A percentile compares a stretch with the other conserved stretches of the same genome.
Evolutionary conservation across 1,139 yeast genomes (phyloP).

Genomic region (Blastobotrys niveus): DNA sequence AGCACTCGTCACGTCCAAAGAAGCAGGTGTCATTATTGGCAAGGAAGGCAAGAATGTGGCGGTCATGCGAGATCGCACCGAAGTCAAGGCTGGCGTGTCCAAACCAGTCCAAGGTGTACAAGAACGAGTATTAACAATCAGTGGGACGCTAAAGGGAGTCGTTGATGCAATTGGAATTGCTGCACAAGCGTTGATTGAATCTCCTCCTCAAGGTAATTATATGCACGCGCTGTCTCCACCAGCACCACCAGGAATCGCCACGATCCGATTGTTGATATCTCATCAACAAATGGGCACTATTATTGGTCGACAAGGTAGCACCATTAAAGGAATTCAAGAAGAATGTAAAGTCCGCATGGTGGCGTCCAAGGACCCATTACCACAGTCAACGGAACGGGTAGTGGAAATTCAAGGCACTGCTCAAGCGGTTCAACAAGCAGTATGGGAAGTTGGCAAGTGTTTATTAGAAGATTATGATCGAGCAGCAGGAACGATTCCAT

Average conservation of each 20-base stretch:
- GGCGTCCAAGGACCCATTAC: constrained; percentile 79
- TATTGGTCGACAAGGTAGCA: constrained; percentile 77
- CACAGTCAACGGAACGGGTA: constrained; percentile 79
- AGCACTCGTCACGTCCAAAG: constrained; percentile 74
- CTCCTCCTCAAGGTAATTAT: constrained; percentile 37
- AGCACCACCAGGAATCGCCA: constrained; percentile 49
- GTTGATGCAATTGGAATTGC: constrained; percentile 69
- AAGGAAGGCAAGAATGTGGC: constrained; percentile 80
- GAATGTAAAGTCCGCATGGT: constrained; percentile 70
- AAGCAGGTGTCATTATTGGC: constrained; percentile 89
- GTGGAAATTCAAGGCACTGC: constrained; percentile 85
- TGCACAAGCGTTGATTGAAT: constrained; percentile 54
- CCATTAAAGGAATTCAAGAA: constrained; percentile 78
- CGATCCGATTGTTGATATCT: constrained; percentile 69
- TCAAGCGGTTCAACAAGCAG: constrained; percentile 52
- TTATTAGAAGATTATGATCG: constrained; percentile 61
- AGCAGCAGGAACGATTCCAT: constrained; percentile 60
- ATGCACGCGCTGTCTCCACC: constrained; percentile 49
- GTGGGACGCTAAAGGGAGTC: constrained; percentile 71
- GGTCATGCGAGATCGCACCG: constrained; percentile 66
- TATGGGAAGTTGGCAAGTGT: constrained; percentile 63
- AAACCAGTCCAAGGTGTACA: constrained; percentile 76
- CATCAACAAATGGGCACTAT: constrained; percentile 88
- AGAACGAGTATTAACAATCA: constrained; percentile 76
- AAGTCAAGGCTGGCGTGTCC: constrained; percentile 85